Base-by-base conservation (phyloP, 495 filamentous ascomycete species). In the Cryomyces minteri region DNA sequence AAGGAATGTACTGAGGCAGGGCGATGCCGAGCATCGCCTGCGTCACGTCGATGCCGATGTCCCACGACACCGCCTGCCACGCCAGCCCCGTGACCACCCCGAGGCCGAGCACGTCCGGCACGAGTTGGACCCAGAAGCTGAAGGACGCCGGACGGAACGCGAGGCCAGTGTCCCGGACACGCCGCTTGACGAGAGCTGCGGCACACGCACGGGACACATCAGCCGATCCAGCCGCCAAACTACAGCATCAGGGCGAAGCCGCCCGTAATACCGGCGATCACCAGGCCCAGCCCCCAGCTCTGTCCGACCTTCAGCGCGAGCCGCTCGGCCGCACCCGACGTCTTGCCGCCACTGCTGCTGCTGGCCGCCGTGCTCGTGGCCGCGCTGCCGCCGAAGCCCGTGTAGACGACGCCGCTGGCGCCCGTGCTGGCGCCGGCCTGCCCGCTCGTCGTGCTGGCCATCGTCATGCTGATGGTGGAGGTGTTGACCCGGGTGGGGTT, bases 241-340 rank as follows among this genome's bases (percentile, higher is more conserved):
- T 54, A 84, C 32, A 82, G 64, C 52, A 81, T 52, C 45, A 73
- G 46, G 29, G 76, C 68, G 54, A 84, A 77, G 0, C 78, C 82
- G 37, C 70, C 77, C 48, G 77, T 68, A 43, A 87, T 54, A 18
- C 73, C 69, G 33, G 64, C 70, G 14, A 77, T 58, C 6, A 83
- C 54, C 5, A 73, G 52, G 18, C 61, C 65, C 7, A 79, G 58
- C 14, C 78, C 76, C 54, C 77, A 80, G 14, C 71, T 65, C 36
- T 70, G 67, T 14, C 72, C 69, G 33, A 79, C 54, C 9, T 74
- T 66, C 36, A 79, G 55, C 7, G 73, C 67, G 41, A 73, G 52
- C 6, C 64, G 58, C 7, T 64, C 55, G 18, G 61, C 58, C 10
- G 58, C 55, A 41, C 59, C 64, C 38, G 54, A 58, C 28, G 59